Base-by-base conservation (phyloP, 345 rosid species). In the Laguncularia racemosa region DNA sequence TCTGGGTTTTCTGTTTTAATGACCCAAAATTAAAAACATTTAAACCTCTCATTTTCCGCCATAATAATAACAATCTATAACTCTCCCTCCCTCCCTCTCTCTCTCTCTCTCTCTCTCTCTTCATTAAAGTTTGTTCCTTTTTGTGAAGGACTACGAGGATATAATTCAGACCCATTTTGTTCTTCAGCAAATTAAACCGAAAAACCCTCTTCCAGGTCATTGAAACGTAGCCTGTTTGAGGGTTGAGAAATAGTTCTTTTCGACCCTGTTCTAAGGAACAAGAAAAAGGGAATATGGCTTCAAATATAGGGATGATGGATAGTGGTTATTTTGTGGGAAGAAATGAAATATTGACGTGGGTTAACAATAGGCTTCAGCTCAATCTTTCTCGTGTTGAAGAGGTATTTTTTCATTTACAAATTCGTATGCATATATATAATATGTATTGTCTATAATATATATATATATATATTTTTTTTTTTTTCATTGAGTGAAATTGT, bases 261-360 rank as follows among this genome's bases (percentile, higher is more conserved):
- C 12, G 52, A 20, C 6, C 46, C 11, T 20, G 3, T 5, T 13
- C 43, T 14, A 16, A 17, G 38, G 8, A 23, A 28, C 3, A 13
- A 2, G 56, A 56, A 61, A 91, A n/a, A n/a, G n/a, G n/a, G n/a
- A n/a, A n/a, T n/a, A 23, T 93, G 99, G 88, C 99, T 50, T 68
- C 86, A 19, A 87, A 81, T 68, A 89, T 93, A 45, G 99, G 99
- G 40, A 93, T 87, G 88, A 93, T 93, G 97, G 97, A 89, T 61
- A 78, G 96, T 73, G 99, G 96, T 4, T 93, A 93, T 75, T 93
- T 93, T 53, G 99, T 93, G 47, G 99, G 99, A 33, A 79, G 99
- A 67, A 89, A 84, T 67, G 99, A 93, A 85, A 72, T 93, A 53
- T 71, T 93, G 58, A 75, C 90, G 12, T 89, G 99, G 99, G 87